Base-by-base conservation (phyloP, 352 stramenopile genomes). In the Thalassiosira hispida region DNA sequence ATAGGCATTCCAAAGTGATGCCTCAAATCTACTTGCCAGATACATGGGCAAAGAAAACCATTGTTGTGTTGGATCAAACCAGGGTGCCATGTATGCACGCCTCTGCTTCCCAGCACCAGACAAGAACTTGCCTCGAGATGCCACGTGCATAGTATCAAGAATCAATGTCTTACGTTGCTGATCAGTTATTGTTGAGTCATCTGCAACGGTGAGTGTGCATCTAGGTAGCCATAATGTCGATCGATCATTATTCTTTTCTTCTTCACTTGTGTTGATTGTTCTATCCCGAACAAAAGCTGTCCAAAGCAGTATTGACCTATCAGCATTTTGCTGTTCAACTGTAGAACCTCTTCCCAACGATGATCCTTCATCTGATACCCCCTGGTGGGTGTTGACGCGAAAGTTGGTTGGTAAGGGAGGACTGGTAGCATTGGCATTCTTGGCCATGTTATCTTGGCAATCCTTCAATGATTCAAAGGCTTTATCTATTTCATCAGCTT, bases 21-120 rank as follows among this genome's bases (percentile, higher is more conserved):
- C 66, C 67, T 92, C 84, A 63, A 83, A 91, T 61, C 86, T 74
- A 83, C 79, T 89, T 57, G 86, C 69, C 16, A 93, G 68, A 73
- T 90, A 93, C 70, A 89, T 86, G 14, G 80, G 74, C 1, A 93
- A 59, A 12, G 88, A 89, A 72, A 93, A 92, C 86, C 86, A 92
- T 53, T 83, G 62, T 64, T 83, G 33, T 12, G 77, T 89, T 46
- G 86, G 86, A 70, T 89, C 33, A 52, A 93, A 81, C 88, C 88
- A 93, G 22, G 76, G 64, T 22, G 79, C 72, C 66, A 60, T 83
- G 56, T 78, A 89, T 14, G n/a, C 27, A 42, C 78, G 60, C 22
- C 42, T 56, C 52, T 16, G 60, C 11, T 66, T 53, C 33, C 20
- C 59, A 23, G 60, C 16, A 8, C 25, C 18, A 51, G 61, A 63